A percentile compares a stretch with the other conserved stretches of the same genome.
Conservation (phyloP, 768 basidiomycete species). For the Asterophora parasitica region DNA sequence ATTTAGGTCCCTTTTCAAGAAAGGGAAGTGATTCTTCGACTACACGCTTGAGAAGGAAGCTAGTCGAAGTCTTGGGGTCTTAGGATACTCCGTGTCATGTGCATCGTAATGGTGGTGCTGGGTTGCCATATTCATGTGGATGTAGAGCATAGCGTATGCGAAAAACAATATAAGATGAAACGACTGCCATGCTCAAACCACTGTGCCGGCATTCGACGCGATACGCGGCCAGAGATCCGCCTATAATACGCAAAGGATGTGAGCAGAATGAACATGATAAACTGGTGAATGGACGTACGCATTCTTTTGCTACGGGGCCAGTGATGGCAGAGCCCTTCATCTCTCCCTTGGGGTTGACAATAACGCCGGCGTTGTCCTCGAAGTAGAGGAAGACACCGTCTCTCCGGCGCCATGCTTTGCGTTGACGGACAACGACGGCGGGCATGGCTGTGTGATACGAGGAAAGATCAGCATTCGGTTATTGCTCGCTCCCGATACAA, state of each 20-base stretch:
- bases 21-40: too few relatives aligned
- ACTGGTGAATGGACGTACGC: slow-evolving; percentile 50
- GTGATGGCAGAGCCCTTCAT: slow-evolving; percentile 99
- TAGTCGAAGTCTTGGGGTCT: neutral
- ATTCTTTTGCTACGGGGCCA: slow-evolving; percentile 99
- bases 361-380: slow-evolving; percentile 97
- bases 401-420: slow-evolving; percentile 96
- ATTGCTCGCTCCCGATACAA: neutral
- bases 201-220: slow-evolving; percentile 97
- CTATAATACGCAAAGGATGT: slow-evolving; percentile 31
- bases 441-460: slow-evolving; percentile 72
- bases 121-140: slow-evolving; percentile 15
- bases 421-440: slow-evolving; percentile 93
- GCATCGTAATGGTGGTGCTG: neutral
- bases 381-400: slow-evolving; percentile 99
- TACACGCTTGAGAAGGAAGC: too few relatives aligned
- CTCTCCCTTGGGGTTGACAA: slow-evolving; percentile 98
- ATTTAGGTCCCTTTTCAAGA: too few relatives aligned
- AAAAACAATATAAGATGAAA: slow-evolving; percentile 11
- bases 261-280: neutral
- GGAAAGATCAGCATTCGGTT: slow-evolving; percentile 11
- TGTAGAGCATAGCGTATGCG: slow-evolving; percentile 15
- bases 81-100: neutral
- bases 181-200: slow-evolving; percentile 58
- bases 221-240: slow-evolving; percentile 99